Evolutionary conservation across 306 rosid genomes (phyloP), one percentile per base, ranked within the genome.

Genomic region (Pachyrhizus erosus): DNA sequence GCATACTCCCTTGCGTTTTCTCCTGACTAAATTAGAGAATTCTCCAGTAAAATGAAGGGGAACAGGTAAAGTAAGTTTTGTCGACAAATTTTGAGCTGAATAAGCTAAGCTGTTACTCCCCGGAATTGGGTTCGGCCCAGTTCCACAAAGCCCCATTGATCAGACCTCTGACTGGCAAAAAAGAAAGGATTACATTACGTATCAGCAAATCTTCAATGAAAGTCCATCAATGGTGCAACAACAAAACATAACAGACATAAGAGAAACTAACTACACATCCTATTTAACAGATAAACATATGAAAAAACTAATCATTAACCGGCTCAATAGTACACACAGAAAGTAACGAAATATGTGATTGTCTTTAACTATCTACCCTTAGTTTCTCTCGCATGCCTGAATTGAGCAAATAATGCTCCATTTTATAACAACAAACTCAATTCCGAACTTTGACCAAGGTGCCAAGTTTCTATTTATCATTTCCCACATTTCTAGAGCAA

Each of bases 131-230:
- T 73, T 84, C 46, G 80, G 77, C 73, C 90, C 92, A 83, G 86
- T 70, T 83, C 91, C 86, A 29, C 82, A 77, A 18, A 88, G 86
- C 64, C 89, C 96, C 99, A 96, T 95, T 70, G 88, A 81, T 83
- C 76, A 82, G 52, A 82, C 84, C 88, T 65, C 82, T 83, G 84
- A 80, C 20, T 62, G 51, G 21, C 37, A 78, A 33, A 61, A 75
- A 58, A 27, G 33, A 26, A 80, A 60, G 26, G 26, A 55, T 51
- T 15, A 75, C 21, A 9, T 60, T 23, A 62, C 11, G n/a, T 48
- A 68, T 73, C 79, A 77, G 73, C n/a, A 73, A 77, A 78, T 17
- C 76, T 39, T 72, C 83, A 52, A 15, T 42, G 58, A 46, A 12
- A n/a, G 29, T 71, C 18, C 66, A 55, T 34, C 11, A 72, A 34